Base-by-base conservation (phyloP, 176 grass and related monocot genomes). In the Lolium perenne region DNA sequence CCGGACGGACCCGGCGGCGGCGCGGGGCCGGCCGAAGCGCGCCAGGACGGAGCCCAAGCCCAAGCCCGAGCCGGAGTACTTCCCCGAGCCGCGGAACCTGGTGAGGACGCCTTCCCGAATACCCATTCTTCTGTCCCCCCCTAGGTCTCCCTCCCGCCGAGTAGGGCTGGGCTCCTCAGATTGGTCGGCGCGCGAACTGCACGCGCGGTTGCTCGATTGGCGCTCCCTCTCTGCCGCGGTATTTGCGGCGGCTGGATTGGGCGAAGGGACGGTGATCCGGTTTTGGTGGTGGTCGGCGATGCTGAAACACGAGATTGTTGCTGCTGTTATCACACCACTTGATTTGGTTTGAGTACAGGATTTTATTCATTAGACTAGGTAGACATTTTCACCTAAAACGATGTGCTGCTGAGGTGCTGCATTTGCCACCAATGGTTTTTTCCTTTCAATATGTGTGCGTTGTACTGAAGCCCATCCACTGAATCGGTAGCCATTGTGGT, bases 31-130 rank as follows among this genome's bases (percentile, higher is more conserved):
- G 50, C 6, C 77, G 23, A 92, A 81, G 87, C 63, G 89, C 22
- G 59, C 38, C 70, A 90, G 82, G 87, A 20, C 64, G 71, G 17
- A 54, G 14, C 53, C 89, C 77, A 92, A 93, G 63, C 79, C 89
- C 68, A 89, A 94, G 84, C 21, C 17, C 6, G 87, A 94, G 55
- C 12, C 79, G 9, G 94, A 92, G 85, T 97, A 89, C 80, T 88
- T 97, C 51, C 63, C 76, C 2, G 89, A 90, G 64, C 90, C 79
- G 49, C 71, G 92, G 14, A 94, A 92, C 64, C 45, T 92, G 87
- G 94, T 97, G 26, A 83, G 87, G 66, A 59, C 55, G 29, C 57
- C 62, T 26, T 65, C 25, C 61, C 2, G 59, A 11, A 61, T 11
- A 61, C 9, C 58, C 48, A 70, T 32, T 68, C 41, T 84, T 67